Base-by-base conservation (phyloP, 768 basidiomycete genomes). In the Hysterangium stoloniferum region DNA sequence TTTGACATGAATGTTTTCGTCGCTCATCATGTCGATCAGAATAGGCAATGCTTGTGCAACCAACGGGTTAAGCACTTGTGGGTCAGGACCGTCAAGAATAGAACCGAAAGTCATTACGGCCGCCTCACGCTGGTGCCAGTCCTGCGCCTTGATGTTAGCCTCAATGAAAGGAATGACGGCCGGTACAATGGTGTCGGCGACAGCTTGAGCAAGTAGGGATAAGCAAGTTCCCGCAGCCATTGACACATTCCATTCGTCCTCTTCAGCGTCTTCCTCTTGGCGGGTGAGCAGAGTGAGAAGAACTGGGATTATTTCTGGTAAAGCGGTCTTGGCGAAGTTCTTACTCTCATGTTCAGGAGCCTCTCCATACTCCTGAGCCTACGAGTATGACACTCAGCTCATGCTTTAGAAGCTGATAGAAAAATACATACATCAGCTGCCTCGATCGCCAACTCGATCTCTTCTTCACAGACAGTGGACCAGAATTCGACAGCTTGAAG, bases 21-120 rank as follows among this genome's bases (percentile, higher is more conserved):
- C 96, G 41, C 71, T 74, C 90, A 98, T 95, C 93, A 96, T 95
- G 58, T 83, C 82, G 62, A 98, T 92, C 42, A 99, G 76, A 34
- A 94, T 82, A 4, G 91, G 91, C 11, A 99, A 75, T 1, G 96
- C 96, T 64, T 97, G 93, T 56, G 86, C 79, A 56, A 96, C 93
- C 37, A 99, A 82, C 29, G 93, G 91, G 19, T 82, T 84, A 45
- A 99, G 79, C 24, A 92, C 83, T 29, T 70, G 66, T 9, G 92
- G 86, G 61, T 97, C 92, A 3, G 96, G 96, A 1, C 96, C 96
- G 56, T 97, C 95, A 27, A 98, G 78, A 60, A 99, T 98, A 0
- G 91, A 94, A 37, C 95, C 95, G 60, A 98, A 99, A 17, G 94
- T 83, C 94, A 98, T 99, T 50, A 98, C 83, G 4, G 94, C 95